These are phyloP conservation scores for Trematosphaeria pertusa DNA, from an alignment of 2,329 filamentous ascomycete genomes.

Conservation along the genomic window DNA sequence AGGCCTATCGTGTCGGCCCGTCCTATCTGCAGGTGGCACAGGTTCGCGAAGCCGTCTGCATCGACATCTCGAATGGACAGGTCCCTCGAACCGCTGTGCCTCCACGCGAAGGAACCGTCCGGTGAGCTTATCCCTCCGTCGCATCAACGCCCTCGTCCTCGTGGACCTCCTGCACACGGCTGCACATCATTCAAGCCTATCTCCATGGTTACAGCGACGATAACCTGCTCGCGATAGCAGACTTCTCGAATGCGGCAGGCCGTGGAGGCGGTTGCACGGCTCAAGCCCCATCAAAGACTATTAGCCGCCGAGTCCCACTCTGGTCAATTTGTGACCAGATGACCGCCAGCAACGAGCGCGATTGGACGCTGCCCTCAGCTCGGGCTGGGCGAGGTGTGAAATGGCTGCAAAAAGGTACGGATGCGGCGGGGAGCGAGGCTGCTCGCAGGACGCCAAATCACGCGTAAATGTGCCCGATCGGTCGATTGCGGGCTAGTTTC, in stretches of 20 bases:
- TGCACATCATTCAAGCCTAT: slow-evolving; percentile 39
- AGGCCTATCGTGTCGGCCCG: slow-evolving; percentile 13
- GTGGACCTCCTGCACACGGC: slow-evolving; percentile 20
- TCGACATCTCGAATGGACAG: slow-evolving; percentile 13
- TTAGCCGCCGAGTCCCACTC: slow-evolving; percentile 43
- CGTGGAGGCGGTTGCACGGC: slow-evolving; percentile 29
- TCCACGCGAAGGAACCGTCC: slow-evolving; percentile 14
- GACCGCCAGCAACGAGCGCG: slow-evolving; percentile 9
- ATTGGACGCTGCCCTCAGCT: slow-evolving; percentile 27
- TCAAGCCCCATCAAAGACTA: slow-evolving; percentile 33
- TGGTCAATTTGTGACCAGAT: slow-evolving; percentile 36
- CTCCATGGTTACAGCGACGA: slow-evolving; percentile 23
- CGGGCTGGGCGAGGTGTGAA: slow-evolving; percentile 20
- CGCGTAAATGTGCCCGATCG: slow-evolving; percentile 15
- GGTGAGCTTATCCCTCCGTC: slow-evolving; percentile 17
- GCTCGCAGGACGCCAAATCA: slow-evolving; percentile 5
- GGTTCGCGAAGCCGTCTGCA: slow-evolving; percentile 7
- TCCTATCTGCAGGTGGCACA: slow-evolving; percentile 12
- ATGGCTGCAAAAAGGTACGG: slow-evolving; percentile 42
- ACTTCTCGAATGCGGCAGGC: slow-evolving; percentile 18
- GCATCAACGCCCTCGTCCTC: slow-evolving; percentile 19
- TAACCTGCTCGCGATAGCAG: slow-evolving; percentile 20
- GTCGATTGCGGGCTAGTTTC: slow-evolving; percentile 4
- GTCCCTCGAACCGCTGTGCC: slow-evolving; percentile 36
- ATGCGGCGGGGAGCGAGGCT: slow-evolving; percentile 33